A percentile compares a stretch with the other conserved stretches of the same genome.
Evolutionary conservation across 257 asterid genomes (phyloP).

Genomic region (Gentiana dahurica): DNA sequence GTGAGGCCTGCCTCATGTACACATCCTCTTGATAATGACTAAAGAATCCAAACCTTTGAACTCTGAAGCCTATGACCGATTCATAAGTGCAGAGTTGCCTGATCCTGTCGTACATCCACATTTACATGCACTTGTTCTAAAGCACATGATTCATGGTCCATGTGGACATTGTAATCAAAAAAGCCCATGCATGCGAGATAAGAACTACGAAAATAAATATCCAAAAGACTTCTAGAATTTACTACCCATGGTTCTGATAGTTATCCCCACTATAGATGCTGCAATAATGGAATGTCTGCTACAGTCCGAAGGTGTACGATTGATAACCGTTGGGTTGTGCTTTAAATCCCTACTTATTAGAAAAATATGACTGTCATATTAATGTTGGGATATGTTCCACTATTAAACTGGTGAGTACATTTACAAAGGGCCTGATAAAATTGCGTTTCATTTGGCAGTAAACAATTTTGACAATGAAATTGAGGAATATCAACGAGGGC

Average conservation of each 20-base stretch:
- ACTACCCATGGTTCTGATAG: too few relatives aligned
- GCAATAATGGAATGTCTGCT: not conserved
- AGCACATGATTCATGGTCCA: slow-evolving; percentile 9
- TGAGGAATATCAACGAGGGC: too few relatives aligned
- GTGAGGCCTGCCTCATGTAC: not conserved
- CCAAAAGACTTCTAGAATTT: too few relatives aligned
- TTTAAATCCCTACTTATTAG: not conserved
- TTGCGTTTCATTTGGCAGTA: too few relatives aligned
- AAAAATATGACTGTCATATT: not conserved
- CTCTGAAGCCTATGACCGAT: not conserved
- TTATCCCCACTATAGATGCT: not conserved
- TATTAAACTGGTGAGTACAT: too few relatives aligned
- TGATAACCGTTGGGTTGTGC: not conserved
- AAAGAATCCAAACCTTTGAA: not conserved
- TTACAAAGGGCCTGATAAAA: too few relatives aligned
- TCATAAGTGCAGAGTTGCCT: not conserved
- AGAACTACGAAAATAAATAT: too few relatives aligned
- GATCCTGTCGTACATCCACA: not conserved
- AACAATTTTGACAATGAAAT: too few relatives aligned
- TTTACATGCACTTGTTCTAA: not conserved
- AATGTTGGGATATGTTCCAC: not conserved
- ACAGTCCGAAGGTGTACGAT: not conserved
- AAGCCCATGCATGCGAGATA: not conserved
- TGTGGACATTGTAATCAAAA: not conserved
- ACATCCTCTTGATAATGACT: not conserved